phyloP scores from a whole-genome alignment of 2,329 filamentous ascomycete species.

The Aspergillus carbonarius region DNA sequence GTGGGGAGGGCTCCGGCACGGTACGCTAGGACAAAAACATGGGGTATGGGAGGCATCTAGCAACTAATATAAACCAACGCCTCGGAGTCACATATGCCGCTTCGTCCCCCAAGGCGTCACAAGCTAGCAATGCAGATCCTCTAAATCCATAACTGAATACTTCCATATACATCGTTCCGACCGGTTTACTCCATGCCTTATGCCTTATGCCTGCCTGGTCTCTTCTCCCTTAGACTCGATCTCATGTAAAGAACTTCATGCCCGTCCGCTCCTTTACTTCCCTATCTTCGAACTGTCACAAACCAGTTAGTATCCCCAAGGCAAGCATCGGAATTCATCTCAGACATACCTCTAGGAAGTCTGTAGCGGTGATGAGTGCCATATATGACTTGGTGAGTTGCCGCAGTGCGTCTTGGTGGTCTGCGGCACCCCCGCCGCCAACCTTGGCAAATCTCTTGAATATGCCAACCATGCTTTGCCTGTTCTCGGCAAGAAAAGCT shows the following conservation, averaged over 20 bases:
- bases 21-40: too few species aligned
- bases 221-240: background rate
- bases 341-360: constrained; percentile 75
- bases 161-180: constrained; percentile 13
- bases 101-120: background rate
- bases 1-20: too few species aligned
- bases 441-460: constrained; percentile 88
- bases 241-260: constrained; percentile 36
- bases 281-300: constrained; percentile 43
- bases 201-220: background rate
- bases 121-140: background rate
- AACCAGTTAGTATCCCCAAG: constrained; percentile 14
- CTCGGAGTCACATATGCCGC: background rate
- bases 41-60: too few species aligned
- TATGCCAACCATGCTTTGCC: constrained; percentile 79
- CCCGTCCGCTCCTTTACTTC: constrained; percentile 32
- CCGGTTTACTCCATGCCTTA: constrained; percentile 1
- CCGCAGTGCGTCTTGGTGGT: constrained; percentile 62
- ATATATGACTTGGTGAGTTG: constrained; percentile 84
- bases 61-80: background rate
- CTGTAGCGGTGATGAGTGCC: constrained; percentile 76
- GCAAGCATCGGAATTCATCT: too few species aligned
- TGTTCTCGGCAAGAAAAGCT: constrained; percentile 77
- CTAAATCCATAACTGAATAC: background rate
- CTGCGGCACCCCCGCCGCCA: constrained; percentile 50